These are phyloP conservation scores for Globisporangium polare DNA, from an alignment of 352 stramenopile species.

Conservation along the genomic window DNA sequence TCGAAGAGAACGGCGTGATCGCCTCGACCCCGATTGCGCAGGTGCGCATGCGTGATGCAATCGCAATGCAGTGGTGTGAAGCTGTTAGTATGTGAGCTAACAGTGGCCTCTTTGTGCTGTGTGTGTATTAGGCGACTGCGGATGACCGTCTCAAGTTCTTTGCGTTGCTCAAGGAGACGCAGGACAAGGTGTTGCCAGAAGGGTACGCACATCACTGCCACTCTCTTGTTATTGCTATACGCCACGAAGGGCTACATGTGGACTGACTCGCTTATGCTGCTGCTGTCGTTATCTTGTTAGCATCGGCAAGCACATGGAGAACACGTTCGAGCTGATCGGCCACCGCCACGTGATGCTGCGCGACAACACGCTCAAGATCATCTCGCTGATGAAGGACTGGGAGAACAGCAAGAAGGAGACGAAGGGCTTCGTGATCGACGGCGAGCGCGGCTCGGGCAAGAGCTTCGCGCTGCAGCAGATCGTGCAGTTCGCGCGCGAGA, in stretches of 20 bases:
- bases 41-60: constrained; percentile 19
- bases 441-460: constrained; percentile 79
- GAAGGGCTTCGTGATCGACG: constrained; percentile 72
- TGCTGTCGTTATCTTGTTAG: constrained; percentile 14
- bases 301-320: constrained; percentile 65
- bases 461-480: constrained; percentile 84
- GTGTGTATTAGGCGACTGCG: constrained; percentile 36
- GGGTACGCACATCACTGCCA: constrained; percentile 23
- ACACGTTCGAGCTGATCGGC: constrained; percentile 78
- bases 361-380: constrained; percentile 70
- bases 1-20: constrained; percentile 44
- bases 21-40: constrained; percentile 53
- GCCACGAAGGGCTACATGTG: not conserved
- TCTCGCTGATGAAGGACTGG: constrained; percentile 75
- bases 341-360: constrained; percentile 85
- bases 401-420: constrained; percentile 44
- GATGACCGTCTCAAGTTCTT: constrained; percentile 80
- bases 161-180: constrained; percentile 65
- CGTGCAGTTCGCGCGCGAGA: constrained; percentile 84
- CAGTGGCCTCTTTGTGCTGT: not conserved
- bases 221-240: not conserved
- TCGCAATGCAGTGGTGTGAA: not conserved
- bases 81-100: not conserved
- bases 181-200: constrained; percentile 72
- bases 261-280: not conserved